phyloP scores from a whole-genome alignment of 169 alveolate species.

The Ichthyophthirius multifiliis region DNA sequence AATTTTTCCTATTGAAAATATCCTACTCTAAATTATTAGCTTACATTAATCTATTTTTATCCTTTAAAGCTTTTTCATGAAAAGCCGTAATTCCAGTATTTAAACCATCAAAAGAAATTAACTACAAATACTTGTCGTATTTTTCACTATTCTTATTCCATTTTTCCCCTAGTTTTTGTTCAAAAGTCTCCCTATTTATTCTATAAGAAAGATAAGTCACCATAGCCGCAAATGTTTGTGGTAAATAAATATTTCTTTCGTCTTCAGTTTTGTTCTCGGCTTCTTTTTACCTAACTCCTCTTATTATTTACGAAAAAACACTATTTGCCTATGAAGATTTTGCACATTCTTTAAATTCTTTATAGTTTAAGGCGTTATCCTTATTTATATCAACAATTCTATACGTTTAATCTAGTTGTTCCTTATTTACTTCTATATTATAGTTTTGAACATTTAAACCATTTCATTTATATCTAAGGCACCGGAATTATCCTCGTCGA shows the following conservation, averaged over 20 bases:
- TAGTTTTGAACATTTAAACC: slow-evolving; percentile 1
- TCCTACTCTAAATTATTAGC: too few relatives aligned
- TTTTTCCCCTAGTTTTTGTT: background rate
- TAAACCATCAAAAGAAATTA: background rate
- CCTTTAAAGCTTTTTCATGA: too few relatives aligned
- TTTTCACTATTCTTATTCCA: background rate
- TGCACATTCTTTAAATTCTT: slow-evolving; percentile 7
- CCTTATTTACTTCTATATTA: background rate
- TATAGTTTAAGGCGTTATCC: background rate
- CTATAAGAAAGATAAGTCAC: background rate
- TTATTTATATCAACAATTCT: background rate
- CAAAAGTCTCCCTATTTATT: background rate
- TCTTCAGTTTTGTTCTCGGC: background rate
- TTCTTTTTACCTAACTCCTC: background rate
- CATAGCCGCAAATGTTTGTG: background rate
- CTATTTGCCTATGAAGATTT: background rate
- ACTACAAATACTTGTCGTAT: background rate
- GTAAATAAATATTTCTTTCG: background rate
- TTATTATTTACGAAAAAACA: background rate
- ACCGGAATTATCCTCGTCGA: background rate
- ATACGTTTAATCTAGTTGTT: background rate
- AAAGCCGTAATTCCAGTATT: too few relatives aligned
- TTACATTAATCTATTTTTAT: too few relatives aligned
- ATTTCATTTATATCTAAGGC: slow-evolving; percentile 1
- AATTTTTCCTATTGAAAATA: too few relatives aligned